Percentiles rank a stretch among this genome's conserved stretches.
These are phyloP conservation scores for Lophiotrema nucula DNA, from an alignment of 495 filamentous ascomycete genomes.

Conservation along the genomic window DNA sequence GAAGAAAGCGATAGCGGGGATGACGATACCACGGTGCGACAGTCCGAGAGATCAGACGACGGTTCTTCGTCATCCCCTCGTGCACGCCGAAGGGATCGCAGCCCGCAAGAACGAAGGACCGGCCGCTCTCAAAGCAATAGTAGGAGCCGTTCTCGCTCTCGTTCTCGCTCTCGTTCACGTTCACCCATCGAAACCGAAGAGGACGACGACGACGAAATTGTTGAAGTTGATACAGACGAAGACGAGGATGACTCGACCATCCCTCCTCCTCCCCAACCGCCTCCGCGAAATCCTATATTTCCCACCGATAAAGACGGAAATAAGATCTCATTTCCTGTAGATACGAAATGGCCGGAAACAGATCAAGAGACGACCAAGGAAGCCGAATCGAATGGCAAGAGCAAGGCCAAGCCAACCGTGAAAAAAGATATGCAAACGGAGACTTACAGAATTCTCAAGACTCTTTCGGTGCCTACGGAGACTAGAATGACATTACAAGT, in stretches of 20 bases:
- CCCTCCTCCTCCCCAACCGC: not conserved
- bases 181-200: not conserved
- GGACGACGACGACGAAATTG: not conserved
- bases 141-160: no score
- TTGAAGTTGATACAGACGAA: not conserved
- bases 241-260: not conserved
- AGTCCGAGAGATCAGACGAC: not conserved
- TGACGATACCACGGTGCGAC: no score
- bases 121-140: no score
- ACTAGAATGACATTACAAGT: conserved; percentile 11
- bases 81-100: no score
- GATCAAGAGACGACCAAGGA: not conserved
- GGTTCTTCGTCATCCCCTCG: no score
- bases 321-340: not conserved
- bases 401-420: not conserved
- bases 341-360: not conserved
- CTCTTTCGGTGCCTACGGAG: conserved; percentile 7
- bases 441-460: conserved; percentile 14
- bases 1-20: no score
- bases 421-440: conserved; percentile 13
- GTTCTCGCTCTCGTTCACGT: no score
- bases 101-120: no score
- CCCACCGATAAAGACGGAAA: not conserved
- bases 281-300: not conserved
- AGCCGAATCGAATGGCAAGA: not conserved